These are phyloP conservation scores for Rubia balearica DNA, from an alignment of 305 asterid species.

Conservation along the genomic window DNA sequence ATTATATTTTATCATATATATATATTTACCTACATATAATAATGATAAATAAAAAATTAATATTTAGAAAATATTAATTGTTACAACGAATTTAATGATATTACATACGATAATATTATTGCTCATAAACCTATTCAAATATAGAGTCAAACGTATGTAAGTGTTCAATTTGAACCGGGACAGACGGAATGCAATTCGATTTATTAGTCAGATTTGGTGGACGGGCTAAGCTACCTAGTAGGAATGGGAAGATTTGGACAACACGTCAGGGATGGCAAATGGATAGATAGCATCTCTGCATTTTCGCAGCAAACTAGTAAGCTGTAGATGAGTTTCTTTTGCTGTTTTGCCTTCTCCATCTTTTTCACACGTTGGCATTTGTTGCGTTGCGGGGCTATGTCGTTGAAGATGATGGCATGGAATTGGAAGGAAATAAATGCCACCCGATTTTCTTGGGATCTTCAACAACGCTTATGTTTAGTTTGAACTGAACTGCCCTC, in stretches of 20 bases:
- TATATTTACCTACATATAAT: too few relatives aligned
- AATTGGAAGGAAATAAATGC: background rate
- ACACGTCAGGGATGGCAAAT: background rate
- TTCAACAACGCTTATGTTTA: background rate
- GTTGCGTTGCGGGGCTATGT: background rate
- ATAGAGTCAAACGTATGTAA: too few relatives aligned
- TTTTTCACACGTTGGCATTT: background rate
- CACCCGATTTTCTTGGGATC: background rate
- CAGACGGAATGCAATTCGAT: background rate
- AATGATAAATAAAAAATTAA: too few relatives aligned
- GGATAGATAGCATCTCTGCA: background rate
- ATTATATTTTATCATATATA: too few relatives aligned
- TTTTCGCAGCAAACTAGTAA: background rate
- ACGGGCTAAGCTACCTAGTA: background rate
- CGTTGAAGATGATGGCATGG: background rate
- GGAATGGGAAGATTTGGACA: background rate
- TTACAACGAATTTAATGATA: too few relatives aligned
- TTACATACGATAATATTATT: too few relatives aligned
- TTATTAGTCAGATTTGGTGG: background rate
- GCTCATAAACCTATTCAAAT: too few relatives aligned
- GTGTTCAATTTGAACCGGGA: too few relatives aligned
- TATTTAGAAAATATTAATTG: too few relatives aligned
- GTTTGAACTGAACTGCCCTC: too few relatives aligned
- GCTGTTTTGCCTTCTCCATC: background rate
- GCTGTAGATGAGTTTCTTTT: background rate